These are phyloP conservation scores for Gyromitra esculenta DNA, from an alignment of 2,329 filamentous ascomycete species.

Conservation along the genomic window DNA sequence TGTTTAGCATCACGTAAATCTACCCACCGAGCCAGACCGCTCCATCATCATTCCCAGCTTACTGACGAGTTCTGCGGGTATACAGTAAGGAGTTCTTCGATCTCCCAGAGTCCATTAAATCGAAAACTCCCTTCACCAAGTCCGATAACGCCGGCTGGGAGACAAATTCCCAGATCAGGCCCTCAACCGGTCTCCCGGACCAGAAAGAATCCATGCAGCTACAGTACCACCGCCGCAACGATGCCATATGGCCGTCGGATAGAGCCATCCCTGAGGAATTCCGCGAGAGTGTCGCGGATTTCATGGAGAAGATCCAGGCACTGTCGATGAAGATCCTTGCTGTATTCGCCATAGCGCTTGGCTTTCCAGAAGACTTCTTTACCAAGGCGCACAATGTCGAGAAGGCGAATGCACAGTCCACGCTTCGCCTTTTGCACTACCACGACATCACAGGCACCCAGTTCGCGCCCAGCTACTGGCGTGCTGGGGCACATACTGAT, in stretches of 20 bases:
- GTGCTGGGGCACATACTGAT: conserved; percentile 72
- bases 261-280: conserved; percentile 64
- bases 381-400: conserved; percentile 66
- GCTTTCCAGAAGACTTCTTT: conserved; percentile 69
- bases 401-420: conserved; percentile 66
- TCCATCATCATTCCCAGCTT: background rate
- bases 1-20: conserved; percentile 55
- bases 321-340: conserved; percentile 69
- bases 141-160: conserved; percentile 70
- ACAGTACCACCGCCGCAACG: conserved; percentile 69
- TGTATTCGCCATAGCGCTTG: conserved; percentile 69
- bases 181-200: conserved; percentile 69
- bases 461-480: conserved; percentile 65
- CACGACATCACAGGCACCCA: conserved; percentile 60
- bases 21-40: background rate
- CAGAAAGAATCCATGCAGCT: conserved; percentile 72
- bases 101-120: conserved; percentile 66
- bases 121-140: conserved; percentile 66
- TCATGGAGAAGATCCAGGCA: conserved; percentile 67
- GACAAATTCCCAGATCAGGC: conserved; percentile 68
- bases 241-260: conserved; percentile 66
- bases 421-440: conserved; percentile 69
- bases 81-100: conserved; percentile 67
- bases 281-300: conserved; percentile 62
- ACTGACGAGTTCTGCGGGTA: conserved; percentile 47